Percentiles rank a stretch among this genome's conserved stretches.
phyloP scores from a whole-genome alignment of 805 yeast species.

The Torulaspora delbrueckii region DNA sequence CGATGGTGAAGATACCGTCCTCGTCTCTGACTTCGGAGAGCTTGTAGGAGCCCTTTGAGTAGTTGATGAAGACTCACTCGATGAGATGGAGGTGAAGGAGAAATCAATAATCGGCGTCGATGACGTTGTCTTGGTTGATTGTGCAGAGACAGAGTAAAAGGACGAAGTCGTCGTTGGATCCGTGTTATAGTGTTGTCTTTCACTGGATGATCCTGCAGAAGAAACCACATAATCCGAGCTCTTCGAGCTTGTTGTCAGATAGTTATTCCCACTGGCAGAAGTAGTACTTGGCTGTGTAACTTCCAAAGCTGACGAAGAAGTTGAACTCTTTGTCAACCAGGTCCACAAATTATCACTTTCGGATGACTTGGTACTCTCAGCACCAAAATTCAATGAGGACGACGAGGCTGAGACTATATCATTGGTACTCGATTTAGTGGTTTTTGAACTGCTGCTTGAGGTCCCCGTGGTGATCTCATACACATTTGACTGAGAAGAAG shows the following conservation, averaged over 20 bases:
- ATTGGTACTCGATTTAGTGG: not conserved
- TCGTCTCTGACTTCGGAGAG: not conserved
- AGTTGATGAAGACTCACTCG: not conserved
- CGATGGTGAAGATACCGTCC: slow-evolving; percentile 4
- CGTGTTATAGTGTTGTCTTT: not conserved
- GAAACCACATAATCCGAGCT: not conserved
- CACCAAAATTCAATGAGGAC: not conserved
- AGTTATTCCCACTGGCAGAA: not conserved
- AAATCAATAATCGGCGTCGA: not conserved
- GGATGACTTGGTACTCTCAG: not conserved
- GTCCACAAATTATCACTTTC: not conserved
- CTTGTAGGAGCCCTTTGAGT: not conserved
- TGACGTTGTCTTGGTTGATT: not conserved
- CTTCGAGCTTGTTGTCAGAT: not conserved
- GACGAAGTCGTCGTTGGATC: not conserved
- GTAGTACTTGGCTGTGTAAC: not conserved
- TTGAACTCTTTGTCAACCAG: not conserved
- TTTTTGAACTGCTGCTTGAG: not conserved
- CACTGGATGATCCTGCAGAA: not conserved
- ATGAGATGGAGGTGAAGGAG: not conserved
- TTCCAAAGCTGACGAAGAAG: not conserved
- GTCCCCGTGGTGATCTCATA: not conserved
- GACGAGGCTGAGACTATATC: slow-evolving; percentile 2
- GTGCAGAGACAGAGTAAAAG: not conserved
- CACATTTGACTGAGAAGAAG: not conserved